Base-by-base conservation (phyloP, 1,139 yeast genomes). In the Candida albicans region DNA sequence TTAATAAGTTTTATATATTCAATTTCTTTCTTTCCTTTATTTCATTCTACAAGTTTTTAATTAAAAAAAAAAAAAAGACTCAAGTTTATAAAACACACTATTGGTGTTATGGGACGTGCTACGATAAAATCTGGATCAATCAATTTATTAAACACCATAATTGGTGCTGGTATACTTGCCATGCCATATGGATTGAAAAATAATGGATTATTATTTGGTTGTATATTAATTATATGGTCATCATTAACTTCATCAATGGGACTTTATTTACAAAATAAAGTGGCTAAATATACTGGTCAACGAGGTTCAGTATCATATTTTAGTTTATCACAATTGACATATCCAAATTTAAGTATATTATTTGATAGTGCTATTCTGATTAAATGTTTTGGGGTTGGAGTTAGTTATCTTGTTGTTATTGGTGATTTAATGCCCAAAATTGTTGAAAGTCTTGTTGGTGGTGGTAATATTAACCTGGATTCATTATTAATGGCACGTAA, bases 401-500 rank as follows among this genome's bases (percentile, higher is more conserved):
- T 93, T 11, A 84, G 95, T 43, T 93, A 95, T 56, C 67, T 93
- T 50, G 95, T 93, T 35, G 81, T 93, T 47, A 82, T 90, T 46
- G 98, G 96, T 8, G 97, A 91, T 58, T 72, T 93, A 50, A 84
- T 91, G 81, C 98, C 98, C 6, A 83, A 82, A 53, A 81, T 85
- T 40, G 63, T 77, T 57, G 77, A 73, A 44, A 72, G 79, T 14
- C 57, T 82, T 31, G 57, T 57, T 44, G 53, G 57, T 31, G 57
- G 57, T 44, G 53, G 57, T 2, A 52, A 67, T 30, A 42, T 51
- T 1, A 5, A 4, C 22, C 22, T 18, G 5, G 56, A 57, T 3
- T 47, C 53, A 8, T 18, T 62, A 4, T 51, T 65, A 29, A 50
- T 57, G 53, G 70, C 72, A 40, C 68, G 93, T 50, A 78, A 81